These are phyloP conservation scores for Magnaporthales sp. DNA, from an alignment of 2,329 filamentous ascomycete genomes.

Conservation along the genomic window DNA sequence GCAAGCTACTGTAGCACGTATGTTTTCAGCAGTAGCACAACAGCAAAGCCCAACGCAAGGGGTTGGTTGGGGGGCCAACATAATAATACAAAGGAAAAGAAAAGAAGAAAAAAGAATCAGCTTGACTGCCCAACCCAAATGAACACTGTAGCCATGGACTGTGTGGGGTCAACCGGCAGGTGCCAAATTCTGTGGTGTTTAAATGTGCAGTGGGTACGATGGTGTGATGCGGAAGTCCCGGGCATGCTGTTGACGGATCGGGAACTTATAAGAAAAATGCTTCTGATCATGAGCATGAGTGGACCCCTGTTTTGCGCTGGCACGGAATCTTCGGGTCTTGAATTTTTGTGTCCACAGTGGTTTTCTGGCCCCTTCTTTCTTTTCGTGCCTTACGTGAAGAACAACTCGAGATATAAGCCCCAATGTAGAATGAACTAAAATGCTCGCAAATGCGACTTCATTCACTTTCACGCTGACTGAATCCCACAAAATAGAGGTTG, in stretches of 20 bases:
- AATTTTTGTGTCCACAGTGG: neutral
- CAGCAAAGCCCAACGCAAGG: neutral
- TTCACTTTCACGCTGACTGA: neutral
- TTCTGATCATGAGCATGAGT: neutral
- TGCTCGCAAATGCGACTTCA: neutral
- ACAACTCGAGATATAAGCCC: neutral
- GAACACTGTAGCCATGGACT: neutral
- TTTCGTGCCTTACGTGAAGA: neutral
- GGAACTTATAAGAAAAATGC: neutral
- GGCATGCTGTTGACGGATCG: neutral
- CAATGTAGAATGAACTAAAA: neutral
- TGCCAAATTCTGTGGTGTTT: neutral
- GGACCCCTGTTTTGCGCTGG: neutral
- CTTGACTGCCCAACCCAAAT: neutral
- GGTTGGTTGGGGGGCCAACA: neutral
- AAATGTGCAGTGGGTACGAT: neutral
- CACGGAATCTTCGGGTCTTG: neutral
- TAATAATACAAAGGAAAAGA: neutral
- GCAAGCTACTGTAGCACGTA: neutral
- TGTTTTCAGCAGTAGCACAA: neutral
- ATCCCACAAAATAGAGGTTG: neutral
- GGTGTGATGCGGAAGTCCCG: neutral
- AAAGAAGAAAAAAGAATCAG: neutral
- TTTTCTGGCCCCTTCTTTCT: neutral
- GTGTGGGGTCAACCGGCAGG: neutral